Evolutionary conservation across 2,329 filamentous ascomycete species (phyloP).

Genomic region (Pezicula neosporulosa): DNA sequence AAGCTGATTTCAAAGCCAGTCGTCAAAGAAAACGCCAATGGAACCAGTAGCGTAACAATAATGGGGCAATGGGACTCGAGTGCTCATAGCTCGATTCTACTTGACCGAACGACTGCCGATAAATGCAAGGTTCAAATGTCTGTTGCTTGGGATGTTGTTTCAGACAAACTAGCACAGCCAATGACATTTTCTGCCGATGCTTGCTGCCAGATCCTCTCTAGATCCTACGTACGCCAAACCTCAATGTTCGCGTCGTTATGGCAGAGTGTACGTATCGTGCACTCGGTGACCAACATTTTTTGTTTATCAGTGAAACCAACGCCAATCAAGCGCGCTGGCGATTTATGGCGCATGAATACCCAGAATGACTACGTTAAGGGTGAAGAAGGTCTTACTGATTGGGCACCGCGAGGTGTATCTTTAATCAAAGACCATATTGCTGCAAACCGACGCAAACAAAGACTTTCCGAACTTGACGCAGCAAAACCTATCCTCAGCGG

Average conservation of each 20-base stretch:
- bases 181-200: constrained; percentile 84
- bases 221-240: constrained; percentile 79
- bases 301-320: constrained; percentile 82
- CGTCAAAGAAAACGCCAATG: constrained; percentile 83
- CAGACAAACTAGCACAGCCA: constrained; percentile 78
- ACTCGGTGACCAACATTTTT: constrained; percentile 83
- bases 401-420: constrained; percentile 86
- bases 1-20: constrained; percentile 75
- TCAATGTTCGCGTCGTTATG: constrained; percentile 86
- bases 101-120: constrained; percentile 92
- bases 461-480: constrained; percentile 77
- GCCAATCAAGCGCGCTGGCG: constrained; percentile 85
- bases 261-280: constrained; percentile 80
- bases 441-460: constrained; percentile 68
- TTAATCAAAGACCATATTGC: constrained; percentile 84
- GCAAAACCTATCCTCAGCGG: constrained; percentile 64
- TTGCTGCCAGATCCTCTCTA: constrained; percentile 77
- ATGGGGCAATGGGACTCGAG: constrained; percentile 97
- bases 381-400: constrained; percentile 79
- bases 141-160: constrained; percentile 81
- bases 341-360: constrained; percentile 95
- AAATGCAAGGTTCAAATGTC: constrained; percentile 89
- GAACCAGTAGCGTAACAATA: constrained; percentile 81
- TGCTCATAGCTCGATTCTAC: constrained; percentile 82
- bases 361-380: constrained; percentile 95